Evolutionary conservation across 2,329 filamentous ascomycete species (phyloP), one percentile per base, ranked within the genome.

Genomic region (Penicillium sp.): DNA sequence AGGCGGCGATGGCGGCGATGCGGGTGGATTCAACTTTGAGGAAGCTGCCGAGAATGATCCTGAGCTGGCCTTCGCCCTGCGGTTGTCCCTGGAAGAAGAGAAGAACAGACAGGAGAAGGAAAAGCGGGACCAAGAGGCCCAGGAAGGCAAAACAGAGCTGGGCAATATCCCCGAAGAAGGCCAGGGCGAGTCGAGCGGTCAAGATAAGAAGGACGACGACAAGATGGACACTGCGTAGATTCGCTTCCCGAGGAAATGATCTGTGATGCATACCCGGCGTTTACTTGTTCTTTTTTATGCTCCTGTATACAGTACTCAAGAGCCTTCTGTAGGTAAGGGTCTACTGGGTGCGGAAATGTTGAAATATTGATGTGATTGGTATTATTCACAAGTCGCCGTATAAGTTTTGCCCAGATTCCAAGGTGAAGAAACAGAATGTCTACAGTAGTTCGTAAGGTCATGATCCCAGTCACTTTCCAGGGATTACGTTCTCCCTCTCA

Each of bases 61-160:
- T 3, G 93, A 98, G 71, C 77, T 98, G 65, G 93, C 93, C 20
- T 82, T 98, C 60, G 93, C 93, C 45, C 77, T 98, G 68, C 85
- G 93, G 56, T 95, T 98, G 89, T 95, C 89, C 72, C 89, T 95
- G 81, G 93, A 98, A 70, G 93, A 98, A 69, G 93, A 98, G 74
- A 95, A 95, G 76, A 91, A 91, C 54, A 80, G 93, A 63, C 86
- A 95, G 72, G 91, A 95, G 70, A 89, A 89, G 74, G 83, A 87
- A 65, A 88, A 86, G 61, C 83, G 84, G 62, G 83, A 89, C 56
- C 86, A 88, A 60, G 86, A 88, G 60, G 81, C 79, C 59, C 80
- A 82, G 38, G 81, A 87, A 46, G 82, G 83, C 59, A 92, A 91
- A 75, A 82, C 82, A 38, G 82, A 83, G 45, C 77, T 97, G 59